These are phyloP conservation scores for Chionographis japonica DNA, from an alignment of 106 monocot species.

Conservation along the genomic window DNA sequence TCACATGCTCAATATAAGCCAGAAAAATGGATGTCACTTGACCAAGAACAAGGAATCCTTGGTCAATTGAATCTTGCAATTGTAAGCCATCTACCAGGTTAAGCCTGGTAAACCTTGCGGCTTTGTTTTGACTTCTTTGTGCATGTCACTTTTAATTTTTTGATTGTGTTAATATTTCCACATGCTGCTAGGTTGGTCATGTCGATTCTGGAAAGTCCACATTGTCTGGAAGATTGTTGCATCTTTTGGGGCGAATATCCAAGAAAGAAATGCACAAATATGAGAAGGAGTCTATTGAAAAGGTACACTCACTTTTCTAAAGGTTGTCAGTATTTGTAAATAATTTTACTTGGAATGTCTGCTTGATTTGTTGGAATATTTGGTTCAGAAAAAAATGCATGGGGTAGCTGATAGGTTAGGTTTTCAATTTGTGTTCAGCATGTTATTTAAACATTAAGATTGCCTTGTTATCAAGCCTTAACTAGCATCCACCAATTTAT, in stretches of 20 bases:
- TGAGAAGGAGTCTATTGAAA: conserved; percentile 91
- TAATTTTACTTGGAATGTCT: background rate
- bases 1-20: conserved; percentile 43
- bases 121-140: background rate
- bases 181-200: conserved; percentile 69
- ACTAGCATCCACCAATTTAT: no score
- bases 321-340: background rate
- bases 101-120: background rate
- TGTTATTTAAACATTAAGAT: no score
- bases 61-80: conserved; percentile 92
- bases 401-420: no score
- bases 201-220: conserved; percentile 99
- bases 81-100: conserved; percentile 37
- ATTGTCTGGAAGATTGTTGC: conserved; percentile 80
- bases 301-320: conserved; percentile 31
- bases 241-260: conserved; percentile 79
- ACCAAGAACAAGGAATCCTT: conserved; percentile 39
- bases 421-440: no score
- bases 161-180: background rate
- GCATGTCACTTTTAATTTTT: background rate
- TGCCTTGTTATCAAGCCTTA: no score
- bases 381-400: no score
- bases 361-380: background rate
- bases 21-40: conserved; percentile 65
- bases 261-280: conserved; percentile 85